Evolutionary conservation across 305 asterid genomes (phyloP).

Genomic region (Nicotiana rustica): DNA sequence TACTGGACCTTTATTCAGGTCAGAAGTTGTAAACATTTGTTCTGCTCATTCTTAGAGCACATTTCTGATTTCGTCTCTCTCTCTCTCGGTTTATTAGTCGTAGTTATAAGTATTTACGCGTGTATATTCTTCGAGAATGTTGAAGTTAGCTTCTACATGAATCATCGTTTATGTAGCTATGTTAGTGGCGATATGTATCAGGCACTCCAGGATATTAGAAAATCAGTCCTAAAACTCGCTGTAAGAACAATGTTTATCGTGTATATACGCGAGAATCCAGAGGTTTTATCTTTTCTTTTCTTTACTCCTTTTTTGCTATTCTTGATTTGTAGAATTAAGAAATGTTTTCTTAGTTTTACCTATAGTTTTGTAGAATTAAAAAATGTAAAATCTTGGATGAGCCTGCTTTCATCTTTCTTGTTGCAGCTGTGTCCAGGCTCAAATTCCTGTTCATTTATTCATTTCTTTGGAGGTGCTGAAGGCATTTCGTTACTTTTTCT

Average conservation of each 20-base stretch:
- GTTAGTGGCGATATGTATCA: not conserved
- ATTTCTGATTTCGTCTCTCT: not conserved
- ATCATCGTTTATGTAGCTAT: not conserved
- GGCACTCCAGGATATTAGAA: not conserved
- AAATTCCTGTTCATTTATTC: not conserved
- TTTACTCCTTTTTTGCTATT: not conserved
- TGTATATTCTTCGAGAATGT: not conserved
- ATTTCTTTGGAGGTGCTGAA: not conserved
- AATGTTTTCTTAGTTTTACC: too few relatives aligned
- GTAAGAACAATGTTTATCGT: not conserved
- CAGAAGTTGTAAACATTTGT: constrained; percentile 24
- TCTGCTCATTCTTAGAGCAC: not conserved
- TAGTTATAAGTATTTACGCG: not conserved
- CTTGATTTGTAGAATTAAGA: not conserved
- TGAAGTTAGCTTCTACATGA: not conserved
- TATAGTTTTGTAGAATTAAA: not conserved
- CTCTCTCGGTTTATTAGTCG: not conserved
- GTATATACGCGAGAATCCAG: not conserved
- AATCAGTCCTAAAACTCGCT: not conserved
- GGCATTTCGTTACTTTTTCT: not conserved
- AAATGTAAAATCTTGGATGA: not conserved
- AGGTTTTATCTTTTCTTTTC: not conserved
- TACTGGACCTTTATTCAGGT: constrained; percentile 46
- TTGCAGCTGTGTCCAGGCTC: not conserved
- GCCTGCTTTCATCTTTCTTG: not conserved